Base-by-base conservation (phyloP, 2,329 filamentous ascomycete genomes). In the Penicillium frequentans region DNA sequence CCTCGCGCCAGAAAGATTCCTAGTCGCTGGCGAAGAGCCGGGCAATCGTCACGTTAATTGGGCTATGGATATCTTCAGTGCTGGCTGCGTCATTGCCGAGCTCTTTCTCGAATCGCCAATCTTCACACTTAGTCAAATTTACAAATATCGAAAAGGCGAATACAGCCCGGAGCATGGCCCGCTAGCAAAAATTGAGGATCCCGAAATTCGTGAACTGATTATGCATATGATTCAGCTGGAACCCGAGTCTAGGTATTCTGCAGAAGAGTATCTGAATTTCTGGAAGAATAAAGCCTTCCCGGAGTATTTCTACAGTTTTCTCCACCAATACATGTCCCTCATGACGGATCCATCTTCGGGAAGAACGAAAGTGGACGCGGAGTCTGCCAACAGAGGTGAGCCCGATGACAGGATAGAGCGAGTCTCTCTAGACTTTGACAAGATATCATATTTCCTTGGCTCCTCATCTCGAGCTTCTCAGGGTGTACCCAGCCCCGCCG, bases 1-100 rank as follows among this genome's bases (percentile, higher is more conserved):
- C 69, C 81, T 99, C 27, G 96, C 96, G 0, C 95, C 95, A 1
- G 96, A 99, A 73, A 84, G 95, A 43, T 99, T 99, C 71, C 81
- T 95, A 19, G 85, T 86, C 5, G 82, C 88, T 3, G 88, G 86
- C 23, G 85, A 89, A 63, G 83, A 86, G 21, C 82, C 86, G 7
- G 84, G 88, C 49, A 84, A 82, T 73, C 85, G 72, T 79, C 85
- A 77, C 5, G 77, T 89, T 52, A 89, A 86, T 48, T 97, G 93
- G 93, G 93, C 95, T 37, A 99, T 99, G 96, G 95, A 99, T 72
- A 89, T 99, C 35, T 99, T 99, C 79, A 98, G 95, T 73, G 90
- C 89, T 23, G 95, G 95, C 8, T 99, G 96, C 72, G 93, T 98
- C 39, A 96, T 99, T 68, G 95, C 95, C 1, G 95, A 99, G 73